phyloP scores from a whole-genome alignment of 2,329 filamentous ascomycete species.

The Trichoderma sp. region DNA sequence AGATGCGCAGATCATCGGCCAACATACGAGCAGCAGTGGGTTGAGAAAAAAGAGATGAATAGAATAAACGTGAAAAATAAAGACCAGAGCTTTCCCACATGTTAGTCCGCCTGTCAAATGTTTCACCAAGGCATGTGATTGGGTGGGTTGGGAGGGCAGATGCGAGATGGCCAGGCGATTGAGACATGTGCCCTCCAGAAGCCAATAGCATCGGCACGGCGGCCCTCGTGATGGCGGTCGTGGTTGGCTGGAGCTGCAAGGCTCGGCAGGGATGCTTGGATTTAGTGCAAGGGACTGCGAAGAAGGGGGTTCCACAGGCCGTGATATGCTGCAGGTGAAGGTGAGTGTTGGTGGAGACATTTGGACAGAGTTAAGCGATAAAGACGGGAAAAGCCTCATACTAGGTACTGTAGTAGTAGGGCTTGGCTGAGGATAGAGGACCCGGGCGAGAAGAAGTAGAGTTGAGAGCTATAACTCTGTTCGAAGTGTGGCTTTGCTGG shows the following conservation, averaged over 20 bases:
- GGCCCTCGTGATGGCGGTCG: conserved; percentile 14
- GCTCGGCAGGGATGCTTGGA: neutral
- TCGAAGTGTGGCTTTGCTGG: neutral
- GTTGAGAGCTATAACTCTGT: too few relatives aligned
- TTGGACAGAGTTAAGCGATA: neutral
- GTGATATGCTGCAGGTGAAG: neutral
- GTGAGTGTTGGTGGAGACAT: neutral
- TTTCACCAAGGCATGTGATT: conserved; percentile 7
- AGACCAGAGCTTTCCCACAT: neutral
- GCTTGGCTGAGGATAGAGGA: neutral
- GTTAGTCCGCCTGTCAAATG: neutral
- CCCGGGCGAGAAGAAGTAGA: neutral
- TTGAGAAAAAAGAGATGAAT: neutral
- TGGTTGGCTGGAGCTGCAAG: conserved; percentile 15
- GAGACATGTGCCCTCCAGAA: conserved; percentile 12
- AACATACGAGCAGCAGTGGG: neutral
- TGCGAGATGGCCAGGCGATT: neutral
- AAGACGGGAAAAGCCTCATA: conserved; percentile 10
- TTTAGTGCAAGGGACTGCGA: neutral
- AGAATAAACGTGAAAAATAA: neutral
- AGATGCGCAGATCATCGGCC: neutral
- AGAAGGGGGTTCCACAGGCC: neutral
- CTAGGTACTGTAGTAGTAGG: neutral
- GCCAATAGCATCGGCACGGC: conserved; percentile 6
- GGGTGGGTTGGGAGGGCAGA: neutral